These are phyloP conservation scores for Somion occarium DNA, from an alignment of 1,284 basidiomycete genomes.

Conservation along the genomic window DNA sequence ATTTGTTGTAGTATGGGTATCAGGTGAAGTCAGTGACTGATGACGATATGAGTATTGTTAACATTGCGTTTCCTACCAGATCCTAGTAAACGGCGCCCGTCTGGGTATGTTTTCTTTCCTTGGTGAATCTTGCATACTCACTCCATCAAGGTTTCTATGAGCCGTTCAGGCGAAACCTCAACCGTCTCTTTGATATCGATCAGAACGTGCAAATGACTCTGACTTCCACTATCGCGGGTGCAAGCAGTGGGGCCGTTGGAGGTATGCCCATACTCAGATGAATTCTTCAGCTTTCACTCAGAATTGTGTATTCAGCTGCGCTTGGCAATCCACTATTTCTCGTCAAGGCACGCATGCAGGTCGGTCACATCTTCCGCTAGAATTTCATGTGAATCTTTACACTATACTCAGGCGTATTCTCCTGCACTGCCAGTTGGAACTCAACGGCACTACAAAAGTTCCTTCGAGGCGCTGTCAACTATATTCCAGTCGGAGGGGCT, in stretches of 20 bases:
- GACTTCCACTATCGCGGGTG: constrained; percentile 83
- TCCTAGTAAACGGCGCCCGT: constrained; percentile 95
- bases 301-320: constrained; percentile 57
- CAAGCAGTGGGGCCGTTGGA: constrained; percentile 85
- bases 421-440: constrained; percentile 91
- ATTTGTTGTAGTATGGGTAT: constrained; percentile 69
- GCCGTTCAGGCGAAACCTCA: constrained; percentile 76
- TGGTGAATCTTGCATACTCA: too few relatives aligned
- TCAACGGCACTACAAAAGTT: constrained; percentile 87
- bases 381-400: too few relatives aligned
- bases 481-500: constrained; percentile 79
- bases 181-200: constrained; percentile 62
- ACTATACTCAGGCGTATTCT: constrained; percentile 71
- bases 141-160: constrained; percentile 89
- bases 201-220: constrained; percentile 62
- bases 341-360: constrained; percentile 97
- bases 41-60: too few relatives aligned
- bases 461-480: constrained; percentile 75
- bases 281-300: not conserved
- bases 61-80: too few relatives aligned
- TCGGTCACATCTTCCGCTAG: constrained; percentile 21
- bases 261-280: constrained; percentile 43
- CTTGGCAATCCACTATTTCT: constrained; percentile 94
- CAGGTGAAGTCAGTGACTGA: constrained; percentile 56
- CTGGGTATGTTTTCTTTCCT: too few relatives aligned